Base-by-base conservation (phyloP, 306 rosid species). In the Vigna mungo region DNA sequence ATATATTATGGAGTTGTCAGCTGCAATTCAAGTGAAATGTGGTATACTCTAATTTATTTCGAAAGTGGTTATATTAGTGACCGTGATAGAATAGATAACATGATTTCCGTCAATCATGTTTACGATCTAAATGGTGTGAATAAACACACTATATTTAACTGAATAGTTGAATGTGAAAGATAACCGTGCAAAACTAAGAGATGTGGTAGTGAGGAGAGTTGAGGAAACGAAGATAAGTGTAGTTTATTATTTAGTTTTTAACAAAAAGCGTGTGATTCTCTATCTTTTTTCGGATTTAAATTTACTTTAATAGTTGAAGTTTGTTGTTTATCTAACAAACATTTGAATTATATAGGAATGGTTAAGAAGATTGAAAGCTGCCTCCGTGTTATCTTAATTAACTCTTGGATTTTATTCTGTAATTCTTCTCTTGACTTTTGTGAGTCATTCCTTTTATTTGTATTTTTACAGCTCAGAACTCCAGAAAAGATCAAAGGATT, bases 401-500 rank as follows among this genome's bases (percentile, higher is more conserved):
- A 7, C 36, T 62, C 8, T 34, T 21, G 7, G 18, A 49, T 51
- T 61, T 56, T 59, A 14, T 15, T 49, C 52, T 81, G 17, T 14
- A 15, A n/a, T 36, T 11, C 44, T 23, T 36, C 16, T 23, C 11
- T 27, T 67, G 80, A 39, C n/a, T 51, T 46, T 2, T 81, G 68
- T 18, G 44, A 30, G 39, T 49, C 36, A 47, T 77, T 56, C 7
- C 20, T 67, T 41, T 39, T 53, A n/a, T 63, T 69, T 79, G 49
- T 34, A 41, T 71, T 63, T 78, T 78, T 53, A 48, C 89, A 93
- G 98, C 75, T 51, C 44, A 30, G 92, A 86, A 64, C 82, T 91
- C 49, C 88, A 89, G 76, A 91, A 87, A 89, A 85, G 90, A 74
- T 75, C 92, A 15, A 93, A 86, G 84, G 94, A 88, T 20, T 76